Evolutionary conservation across 1,284 basidiomycete species (phyloP), one percentile per base, ranked within the genome.

Genomic region (Malassezia pachydermatis): DNA sequence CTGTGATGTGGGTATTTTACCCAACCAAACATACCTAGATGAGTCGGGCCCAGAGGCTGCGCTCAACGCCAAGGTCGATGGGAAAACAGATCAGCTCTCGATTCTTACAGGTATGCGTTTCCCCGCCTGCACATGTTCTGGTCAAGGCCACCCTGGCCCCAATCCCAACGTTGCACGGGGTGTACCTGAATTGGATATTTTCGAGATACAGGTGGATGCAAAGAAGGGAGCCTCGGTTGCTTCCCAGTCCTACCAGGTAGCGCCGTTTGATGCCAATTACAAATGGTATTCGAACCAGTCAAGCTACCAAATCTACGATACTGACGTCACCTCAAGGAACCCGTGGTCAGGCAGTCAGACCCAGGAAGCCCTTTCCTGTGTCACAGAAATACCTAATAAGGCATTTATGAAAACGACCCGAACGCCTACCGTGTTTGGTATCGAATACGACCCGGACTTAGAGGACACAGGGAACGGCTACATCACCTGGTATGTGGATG

Each of bases 161-260:
- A 58, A 60, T 45, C 45, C 41, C 36, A 60, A 64, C 24, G 62
- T 66, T 19, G 72, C 59, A 14, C 64, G 72, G 19, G 57, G 59
- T 4, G 58, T 63, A 8, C 72, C 72, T 6, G 72, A 73, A 51
- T 52, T 73, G 28, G 72, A 73, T 39, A 60, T 72, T 17, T 59
- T 69, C 40, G 69, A 73, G 50, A 63, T 66, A 5, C 77, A 81
- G 58, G 76, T 75, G 78, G 74, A 81, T 80, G 65, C 27, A 17
- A 51, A 56, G 30, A 33, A 51, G 11, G 70, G 55, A 52, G n/a
- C 10, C 25, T 59, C 60, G 24, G 59, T 55, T 28, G 67, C 63
- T 3, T 72, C 66, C 52, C 58, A 65, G 52, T 70, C 69, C n/a
- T 55, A 65, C 29, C 70, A 72, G 48, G 54, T 65, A 19, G 71